Conservation (phyloP, 768 basidiomycete genomes). For the Amylocystis lapponica region DNA sequence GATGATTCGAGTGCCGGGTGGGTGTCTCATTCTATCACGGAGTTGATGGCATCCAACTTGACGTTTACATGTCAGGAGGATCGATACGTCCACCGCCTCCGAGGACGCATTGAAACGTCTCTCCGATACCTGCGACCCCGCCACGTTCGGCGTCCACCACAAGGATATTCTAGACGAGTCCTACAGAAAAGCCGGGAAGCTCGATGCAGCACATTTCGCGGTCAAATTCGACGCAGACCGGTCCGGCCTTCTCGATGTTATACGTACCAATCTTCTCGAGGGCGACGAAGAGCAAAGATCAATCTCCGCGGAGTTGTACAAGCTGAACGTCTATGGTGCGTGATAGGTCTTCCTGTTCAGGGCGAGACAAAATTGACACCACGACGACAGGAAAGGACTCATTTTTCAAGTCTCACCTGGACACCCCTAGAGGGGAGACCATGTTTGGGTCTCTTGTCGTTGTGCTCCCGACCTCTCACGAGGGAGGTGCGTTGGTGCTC, state of each 20-base stretch:
- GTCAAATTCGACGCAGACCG: slow-evolving; percentile 26
- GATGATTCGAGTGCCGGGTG: too few species aligned
- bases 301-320: slow-evolving; percentile 33
- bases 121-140: slow-evolving; percentile 23
- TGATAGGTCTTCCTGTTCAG: too few species aligned
- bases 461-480: slow-evolving; percentile 38
- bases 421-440: slow-evolving; percentile 3
- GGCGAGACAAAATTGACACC: neutral
- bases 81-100: slow-evolving; percentile 4
- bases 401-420: slow-evolving; percentile 10
- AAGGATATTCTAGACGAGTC: slow-evolving; percentile 37
- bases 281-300: slow-evolving; percentile 13
- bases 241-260: slow-evolving; percentile 24
- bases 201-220: slow-evolving; percentile 32
- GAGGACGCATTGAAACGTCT: neutral
- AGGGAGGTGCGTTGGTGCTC: slow-evolving; percentile 40
- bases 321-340: slow-evolving; percentile 41
- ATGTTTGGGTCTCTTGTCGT: slow-evolving; percentile 44
- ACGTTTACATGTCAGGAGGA: too few species aligned
- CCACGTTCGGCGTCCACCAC: slow-evolving; percentile 34
- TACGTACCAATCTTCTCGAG: slow-evolving; percentile 23
- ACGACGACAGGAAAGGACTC: slow-evolving; percentile 13
- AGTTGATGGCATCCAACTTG: too few species aligned
- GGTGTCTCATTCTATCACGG: too few species aligned
- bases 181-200: slow-evolving; percentile 40